Percentiles rank a stretch among this genome's conserved stretches.
These are phyloP conservation scores for Coleophoma cylindrospora DNA, from an alignment of 2,329 filamentous ascomycete species.

Conservation along the genomic window DNA sequence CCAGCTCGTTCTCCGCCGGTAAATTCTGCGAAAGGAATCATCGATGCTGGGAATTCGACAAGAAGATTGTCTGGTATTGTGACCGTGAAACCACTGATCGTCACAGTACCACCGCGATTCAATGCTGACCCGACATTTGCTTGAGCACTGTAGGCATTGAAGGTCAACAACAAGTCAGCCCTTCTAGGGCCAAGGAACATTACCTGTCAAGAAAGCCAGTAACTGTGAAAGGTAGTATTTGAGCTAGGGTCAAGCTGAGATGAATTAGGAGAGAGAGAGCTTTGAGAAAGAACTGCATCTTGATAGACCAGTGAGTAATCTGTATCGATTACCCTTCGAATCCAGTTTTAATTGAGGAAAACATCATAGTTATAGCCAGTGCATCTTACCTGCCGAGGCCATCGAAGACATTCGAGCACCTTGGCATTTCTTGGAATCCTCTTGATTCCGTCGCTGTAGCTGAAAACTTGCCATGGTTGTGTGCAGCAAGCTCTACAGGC, in stretches of 20 bases:
- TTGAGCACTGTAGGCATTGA: not conserved
- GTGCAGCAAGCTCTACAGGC: no score
- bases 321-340: no score
- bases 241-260: not conserved
- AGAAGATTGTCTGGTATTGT: slow-evolving; percentile 43
- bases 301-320: not conserved
- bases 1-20: slow-evolving; percentile 4
- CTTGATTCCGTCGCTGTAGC: no score
- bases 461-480: no score
- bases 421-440: no score
- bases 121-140: slow-evolving; percentile 2
- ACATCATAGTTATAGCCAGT: no score
- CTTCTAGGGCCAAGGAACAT: not conserved
- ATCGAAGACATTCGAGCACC: no score
- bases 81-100: slow-evolving; percentile 38
- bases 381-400: no score
- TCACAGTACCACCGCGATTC: slow-evolving; percentile 41
- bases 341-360: no score
- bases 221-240: slow-evolving; percentile 6
- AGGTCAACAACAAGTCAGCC: not conserved
- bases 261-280: not conserved
- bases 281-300: not conserved
- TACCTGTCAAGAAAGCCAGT: slow-evolving; percentile 5
- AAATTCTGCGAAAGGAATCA: slow-evolving; percentile 31
- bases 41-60: slow-evolving; percentile 41